Base-by-base conservation (phyloP, 2,329 filamentous ascomycete species). In the Hypoxylon sp. region DNA sequence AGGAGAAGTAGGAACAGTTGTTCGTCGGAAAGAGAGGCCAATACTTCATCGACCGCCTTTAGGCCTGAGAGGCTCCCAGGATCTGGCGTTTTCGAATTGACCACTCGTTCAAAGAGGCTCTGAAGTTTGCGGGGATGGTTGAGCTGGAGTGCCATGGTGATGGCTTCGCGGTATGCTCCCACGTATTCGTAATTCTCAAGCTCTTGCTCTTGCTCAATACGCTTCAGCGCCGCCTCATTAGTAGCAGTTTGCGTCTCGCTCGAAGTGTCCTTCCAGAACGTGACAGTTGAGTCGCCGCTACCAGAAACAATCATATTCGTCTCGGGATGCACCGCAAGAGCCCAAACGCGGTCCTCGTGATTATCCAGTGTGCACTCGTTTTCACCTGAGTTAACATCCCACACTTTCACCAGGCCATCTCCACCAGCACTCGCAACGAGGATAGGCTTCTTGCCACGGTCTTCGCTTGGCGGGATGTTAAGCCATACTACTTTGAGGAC, bases 281-380 rank as follows among this genome's bases (percentile, higher is more conserved):
- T 97, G 39, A 99, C 89, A 0, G 93, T 94, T 35, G 94, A 94
- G 80, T 99, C 96, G 57, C 92, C 95, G 64, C 93, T 94, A 37
- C 94, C 96, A 6, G 96, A 98, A 37, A 97, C 91, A 57, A 99
- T 88, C 54, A 90, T 90, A 75, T 94, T 89, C 8, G 85, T 87
- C 47, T 85, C 76, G 50, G 91, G 86, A 78, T 95, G 87, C 10
- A 93, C 89, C 3, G 93, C 89, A 17, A 98, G 83, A 0, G 94
- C 94, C 94, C 94, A 98, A 0, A 98, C 94, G 63, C 96, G 89
- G 80, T 99, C 96, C 74, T 94, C 94, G 79, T 99, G 96, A 80
- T 98, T 98, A 81, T 99, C 96, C 3, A 99, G 86, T 0, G 96
- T 99, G 71, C 92, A 92, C 72, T 94, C 93, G 2, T 90, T 86